phyloP scores from a whole-genome alignment of 2,329 filamentous ascomycete species.

The Tolypocladium paradoxum region DNA sequence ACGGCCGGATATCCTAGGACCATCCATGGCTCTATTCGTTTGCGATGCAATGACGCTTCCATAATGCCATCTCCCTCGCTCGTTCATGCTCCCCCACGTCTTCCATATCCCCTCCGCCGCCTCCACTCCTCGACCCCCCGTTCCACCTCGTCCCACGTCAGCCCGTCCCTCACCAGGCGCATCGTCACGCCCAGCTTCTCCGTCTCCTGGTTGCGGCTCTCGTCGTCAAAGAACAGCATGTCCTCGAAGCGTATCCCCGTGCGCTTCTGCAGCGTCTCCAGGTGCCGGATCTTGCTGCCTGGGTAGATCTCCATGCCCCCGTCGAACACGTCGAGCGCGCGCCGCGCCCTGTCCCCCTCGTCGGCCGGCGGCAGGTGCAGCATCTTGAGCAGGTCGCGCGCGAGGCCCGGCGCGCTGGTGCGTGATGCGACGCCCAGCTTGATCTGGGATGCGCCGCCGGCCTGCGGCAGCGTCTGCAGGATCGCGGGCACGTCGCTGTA shows the following conservation, averaged over 20 bases:
- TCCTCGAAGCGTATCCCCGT: slow-evolving; percentile 66
- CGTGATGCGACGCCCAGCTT: slow-evolving; percentile 67
- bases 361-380: slow-evolving; percentile 43
- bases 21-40: too few relatives aligned
- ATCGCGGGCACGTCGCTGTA: slow-evolving; percentile 60
- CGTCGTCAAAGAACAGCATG: slow-evolving; percentile 95
- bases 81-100: neutral
- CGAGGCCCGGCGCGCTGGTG: slow-evolving; percentile 69
- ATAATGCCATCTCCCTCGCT: neutral
- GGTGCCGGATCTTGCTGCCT: slow-evolving; percentile 75
- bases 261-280: slow-evolving; percentile 58
- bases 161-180: slow-evolving; percentile 69
- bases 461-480: slow-evolving; percentile 44
- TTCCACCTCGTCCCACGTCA: slow-evolving; percentile 68
- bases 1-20: too few relatives aligned
- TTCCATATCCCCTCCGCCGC: slow-evolving; percentile 45
- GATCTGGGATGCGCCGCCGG: slow-evolving; percentile 15
- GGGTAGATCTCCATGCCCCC: slow-evolving; percentile 59
- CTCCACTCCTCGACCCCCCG: slow-evolving; percentile 74
- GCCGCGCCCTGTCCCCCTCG: slow-evolving; percentile 23
- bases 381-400: slow-evolving; percentile 66
- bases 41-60: neutral
- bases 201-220: slow-evolving; percentile 76
- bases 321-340: slow-evolving; percentile 49
- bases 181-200: slow-evolving; percentile 72